phyloP scores from a whole-genome alignment of 441 rosid species.

The Bocquillonia castaneifolia region DNA sequence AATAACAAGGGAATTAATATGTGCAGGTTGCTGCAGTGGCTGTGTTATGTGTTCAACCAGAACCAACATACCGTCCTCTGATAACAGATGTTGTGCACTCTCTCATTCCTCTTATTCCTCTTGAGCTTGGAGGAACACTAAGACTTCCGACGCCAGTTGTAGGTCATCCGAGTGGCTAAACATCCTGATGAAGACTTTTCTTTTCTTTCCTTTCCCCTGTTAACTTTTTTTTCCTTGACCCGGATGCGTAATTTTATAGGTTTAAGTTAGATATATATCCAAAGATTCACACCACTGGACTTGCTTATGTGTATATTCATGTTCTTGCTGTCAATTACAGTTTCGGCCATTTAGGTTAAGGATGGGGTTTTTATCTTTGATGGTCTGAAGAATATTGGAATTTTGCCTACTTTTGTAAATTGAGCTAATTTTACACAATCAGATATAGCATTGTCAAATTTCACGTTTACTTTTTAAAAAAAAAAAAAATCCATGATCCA shows the following conservation, averaged over 20 bases:
- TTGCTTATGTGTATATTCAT: slow-evolving; percentile 7
- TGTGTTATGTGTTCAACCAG: slow-evolving; percentile 88
- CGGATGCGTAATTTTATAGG: background rate
- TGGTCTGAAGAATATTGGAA: background rate
- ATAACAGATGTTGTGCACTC: slow-evolving; percentile 89
- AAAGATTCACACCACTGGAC: slow-evolving; percentile 6
- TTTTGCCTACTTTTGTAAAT: slow-evolving; percentile 27
- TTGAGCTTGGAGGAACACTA: slow-evolving; percentile 87
- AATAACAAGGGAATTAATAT: background rate
- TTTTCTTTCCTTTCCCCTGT: slow-evolving; percentile 9
- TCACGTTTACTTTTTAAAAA: background rate
- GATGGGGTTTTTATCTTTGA: background rate
- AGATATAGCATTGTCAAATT: slow-evolving; percentile 10
- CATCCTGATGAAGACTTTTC: background rate
- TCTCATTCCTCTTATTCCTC: slow-evolving; percentile 70
- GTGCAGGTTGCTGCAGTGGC: slow-evolving; percentile 94
- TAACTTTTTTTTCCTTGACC: too few species aligned
- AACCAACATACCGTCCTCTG: slow-evolving; percentile 85
- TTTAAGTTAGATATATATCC: background rate
- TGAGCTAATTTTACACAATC: background rate
- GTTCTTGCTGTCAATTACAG: slow-evolving; percentile 12
- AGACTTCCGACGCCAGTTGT: slow-evolving; percentile 33
- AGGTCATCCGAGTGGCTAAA: background rate
- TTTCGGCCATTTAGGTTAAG: background rate
- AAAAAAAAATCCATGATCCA: background rate